Evolutionary conservation across 768 basidiomycete species (phyloP).

Genomic region (Cyathus striatus): DNA sequence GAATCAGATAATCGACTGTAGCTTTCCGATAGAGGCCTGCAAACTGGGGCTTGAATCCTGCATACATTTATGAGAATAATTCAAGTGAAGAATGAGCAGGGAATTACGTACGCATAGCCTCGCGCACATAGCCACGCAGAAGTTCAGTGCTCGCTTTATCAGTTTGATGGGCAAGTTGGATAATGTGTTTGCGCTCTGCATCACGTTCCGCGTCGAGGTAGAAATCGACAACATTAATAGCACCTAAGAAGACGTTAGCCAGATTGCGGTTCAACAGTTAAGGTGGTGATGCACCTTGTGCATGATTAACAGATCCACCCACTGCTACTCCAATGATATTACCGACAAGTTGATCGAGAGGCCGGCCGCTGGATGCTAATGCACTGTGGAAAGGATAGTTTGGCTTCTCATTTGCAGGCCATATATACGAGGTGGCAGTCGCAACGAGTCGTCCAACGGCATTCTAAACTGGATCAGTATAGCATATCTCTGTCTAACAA

Average conservation of each 20-base stretch:
- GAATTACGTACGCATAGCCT: constrained; percentile 41
- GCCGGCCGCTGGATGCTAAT: constrained; percentile 28
- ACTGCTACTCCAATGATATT: constrained; percentile 43
- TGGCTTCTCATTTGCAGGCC: constrained; percentile 24
- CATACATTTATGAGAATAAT: not conserved
- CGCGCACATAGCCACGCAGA: constrained; percentile 43
- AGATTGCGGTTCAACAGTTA: no score
- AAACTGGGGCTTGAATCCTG: constrained; percentile 35
- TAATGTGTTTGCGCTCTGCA: constrained; percentile 32
- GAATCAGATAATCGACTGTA: constrained; percentile 23
- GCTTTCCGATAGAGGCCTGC: constrained; percentile 34
- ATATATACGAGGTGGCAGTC: constrained; percentile 17
- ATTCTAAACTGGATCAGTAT: constrained; percentile 15
- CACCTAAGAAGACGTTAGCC: no score
- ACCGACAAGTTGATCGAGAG: constrained; percentile 36
- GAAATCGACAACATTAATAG: constrained; percentile 48
- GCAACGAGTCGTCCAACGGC: constrained; percentile 18
- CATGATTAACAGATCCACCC: constrained; percentile 39
- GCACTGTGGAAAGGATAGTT: constrained; percentile 33
- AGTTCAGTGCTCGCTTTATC: constrained; percentile 26
- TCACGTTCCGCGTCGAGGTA: constrained; percentile 39
- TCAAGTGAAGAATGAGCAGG: not conserved
- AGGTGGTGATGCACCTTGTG: no score
- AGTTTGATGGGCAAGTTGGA: constrained; percentile 24
- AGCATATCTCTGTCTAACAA: not conserved